Evolutionary conservation across 805 yeast species (phyloP).

Genomic region (Candida hispaniensis): DNA sequence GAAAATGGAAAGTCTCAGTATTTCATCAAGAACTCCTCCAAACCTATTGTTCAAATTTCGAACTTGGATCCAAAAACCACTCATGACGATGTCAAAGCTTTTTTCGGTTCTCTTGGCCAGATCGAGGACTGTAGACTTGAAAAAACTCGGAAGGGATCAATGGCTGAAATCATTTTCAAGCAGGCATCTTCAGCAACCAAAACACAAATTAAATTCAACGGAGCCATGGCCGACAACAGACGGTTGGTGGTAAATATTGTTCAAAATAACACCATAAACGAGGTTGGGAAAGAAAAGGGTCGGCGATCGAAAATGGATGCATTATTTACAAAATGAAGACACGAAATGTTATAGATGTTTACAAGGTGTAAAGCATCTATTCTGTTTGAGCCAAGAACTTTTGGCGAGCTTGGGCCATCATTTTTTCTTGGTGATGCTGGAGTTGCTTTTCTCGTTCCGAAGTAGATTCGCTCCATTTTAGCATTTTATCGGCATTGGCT

Average conservation of each 20-base stretch:
- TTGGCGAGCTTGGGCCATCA: conserved; percentile 53
- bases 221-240: conserved; percentile 41
- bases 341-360: no score
- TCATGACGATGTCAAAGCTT: conserved; percentile 25
- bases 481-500: no score
- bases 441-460: conserved; percentile 37
- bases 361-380: no score
- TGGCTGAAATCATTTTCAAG: conserved; percentile 25
- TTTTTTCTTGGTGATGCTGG: conserved; percentile 41
- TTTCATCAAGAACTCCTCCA: conserved; percentile 19
- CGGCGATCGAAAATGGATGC: background rate
- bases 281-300: background rate
- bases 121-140: conserved; percentile 20
- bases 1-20: no score
- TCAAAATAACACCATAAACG: conserved; percentile 18
- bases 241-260: conserved; percentile 30
- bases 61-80: conserved; percentile 29
- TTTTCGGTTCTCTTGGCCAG: conserved; percentile 23
- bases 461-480: conserved; percentile 35
- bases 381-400: conserved; percentile 34
- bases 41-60: conserved; percentile 23
- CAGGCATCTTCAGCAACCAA: conserved; percentile 26
- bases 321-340: background rate
- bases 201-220: conserved; percentile 31
- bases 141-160: conserved; percentile 17